These are phyloP conservation scores for Pyrrhoderma lamaoense DNA, from an alignment of 1,284 basidiomycete genomes.

Conservation along the genomic window DNA sequence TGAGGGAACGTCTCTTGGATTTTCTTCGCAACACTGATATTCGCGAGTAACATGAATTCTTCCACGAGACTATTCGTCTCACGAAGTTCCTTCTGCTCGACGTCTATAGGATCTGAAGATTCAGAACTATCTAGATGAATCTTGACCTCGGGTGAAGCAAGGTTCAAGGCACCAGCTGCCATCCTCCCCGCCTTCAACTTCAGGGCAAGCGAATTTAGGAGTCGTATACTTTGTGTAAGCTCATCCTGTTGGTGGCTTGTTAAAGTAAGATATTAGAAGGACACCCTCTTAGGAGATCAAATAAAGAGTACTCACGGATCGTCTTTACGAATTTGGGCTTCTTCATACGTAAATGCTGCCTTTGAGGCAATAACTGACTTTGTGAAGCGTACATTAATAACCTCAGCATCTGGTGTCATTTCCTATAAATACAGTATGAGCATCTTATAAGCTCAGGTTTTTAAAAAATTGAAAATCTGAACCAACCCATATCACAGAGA, in stretches of 20 bases:
- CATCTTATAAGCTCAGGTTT: too few relatives aligned
- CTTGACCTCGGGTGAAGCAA: conserved; percentile 97
- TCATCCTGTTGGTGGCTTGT: conserved; percentile 71
- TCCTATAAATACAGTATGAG: conserved; percentile 49
- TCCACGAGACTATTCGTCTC: conserved; percentile 98
- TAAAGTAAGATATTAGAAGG: not conserved
- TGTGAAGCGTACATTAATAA: conserved; percentile 86
- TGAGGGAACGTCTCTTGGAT: conserved; percentile 95
- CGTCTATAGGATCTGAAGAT: conserved; percentile 92
- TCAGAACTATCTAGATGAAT: conserved; percentile 92
- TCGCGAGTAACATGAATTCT: conserved; percentile 98
- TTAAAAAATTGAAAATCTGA: not conserved
- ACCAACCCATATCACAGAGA: conserved; percentile 92
- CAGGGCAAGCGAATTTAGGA: conserved; percentile 84
- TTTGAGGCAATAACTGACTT: conserved; percentile 98
- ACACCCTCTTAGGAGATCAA: too few relatives aligned
- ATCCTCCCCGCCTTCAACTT: conserved; percentile 86
- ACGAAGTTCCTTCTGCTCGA: conserved; percentile 89
- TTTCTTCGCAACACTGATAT: conserved; percentile 87
- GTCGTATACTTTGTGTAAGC: conserved; percentile 82
- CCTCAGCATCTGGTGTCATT: conserved; percentile 79
- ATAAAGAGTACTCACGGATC: conserved; percentile 55
- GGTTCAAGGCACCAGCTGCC: conserved; percentile 91
- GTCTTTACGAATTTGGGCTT: conserved; percentile 92
- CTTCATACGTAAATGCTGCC: conserved; percentile 95